Evolutionary conservation across 1,284 basidiomycete species (phyloP).

Genomic region (Pyrrhoderma noxium): DNA sequence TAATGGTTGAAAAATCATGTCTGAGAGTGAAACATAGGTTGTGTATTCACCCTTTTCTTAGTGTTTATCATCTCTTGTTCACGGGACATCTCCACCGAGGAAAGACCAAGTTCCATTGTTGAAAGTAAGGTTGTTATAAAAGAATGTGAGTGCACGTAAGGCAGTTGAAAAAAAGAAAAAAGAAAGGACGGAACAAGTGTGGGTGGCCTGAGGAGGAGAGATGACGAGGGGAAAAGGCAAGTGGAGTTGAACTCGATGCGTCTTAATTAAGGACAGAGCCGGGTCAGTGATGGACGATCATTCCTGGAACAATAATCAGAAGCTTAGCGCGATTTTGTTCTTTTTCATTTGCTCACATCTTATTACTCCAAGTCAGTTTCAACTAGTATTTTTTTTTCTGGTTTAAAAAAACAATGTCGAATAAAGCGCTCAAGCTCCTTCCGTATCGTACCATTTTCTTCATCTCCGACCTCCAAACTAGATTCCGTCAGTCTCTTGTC

Average conservation of each 20-base stretch:
- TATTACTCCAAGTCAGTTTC: no score
- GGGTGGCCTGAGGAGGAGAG: conserved; percentile 11
- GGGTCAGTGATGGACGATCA: conserved; percentile 1
- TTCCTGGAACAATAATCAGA: not conserved
- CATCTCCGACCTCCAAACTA: conserved; percentile 73
- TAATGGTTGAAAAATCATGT: conserved; percentile 14
- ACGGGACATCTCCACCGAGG: conserved; percentile 11
- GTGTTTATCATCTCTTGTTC: conserved; percentile 32
- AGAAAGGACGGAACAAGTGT: conserved; percentile 6
- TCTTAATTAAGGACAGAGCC: not conserved
- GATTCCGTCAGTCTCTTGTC: conserved; percentile 52
- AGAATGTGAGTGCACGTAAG: conserved; percentile 17
- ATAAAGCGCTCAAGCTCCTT: conserved; percentile 31
- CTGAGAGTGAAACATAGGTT: no score
- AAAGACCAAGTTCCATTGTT: conserved; percentile 13
- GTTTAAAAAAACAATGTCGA: conserved; percentile 7
- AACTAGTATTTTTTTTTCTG: not conserved
- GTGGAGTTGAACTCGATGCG: not conserved
- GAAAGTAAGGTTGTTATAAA: not conserved
- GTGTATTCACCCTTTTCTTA: conserved; percentile 38
- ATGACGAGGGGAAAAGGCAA: not conserved
- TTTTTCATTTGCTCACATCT: no score
- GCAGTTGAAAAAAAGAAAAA: conserved; percentile 14
- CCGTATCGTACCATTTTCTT: conserved; percentile 57
- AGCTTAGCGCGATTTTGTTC: no score